phyloP scores from a whole-genome alignment of 805 yeast genomes.

The Jamesozyma rosinii region DNA sequence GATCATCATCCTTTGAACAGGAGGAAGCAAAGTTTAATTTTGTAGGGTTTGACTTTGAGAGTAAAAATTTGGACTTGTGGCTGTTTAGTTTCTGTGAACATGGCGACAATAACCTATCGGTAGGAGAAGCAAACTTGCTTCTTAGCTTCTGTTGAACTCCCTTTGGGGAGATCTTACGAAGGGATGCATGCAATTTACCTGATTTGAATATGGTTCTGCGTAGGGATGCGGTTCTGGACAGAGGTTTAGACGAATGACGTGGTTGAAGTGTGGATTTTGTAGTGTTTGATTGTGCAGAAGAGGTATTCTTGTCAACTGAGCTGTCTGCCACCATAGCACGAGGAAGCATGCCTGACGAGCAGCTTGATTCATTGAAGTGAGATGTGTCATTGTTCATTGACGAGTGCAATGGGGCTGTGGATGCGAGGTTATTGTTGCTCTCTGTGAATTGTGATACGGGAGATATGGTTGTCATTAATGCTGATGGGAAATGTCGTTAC shows the following conservation, averaged over 20 bases:
- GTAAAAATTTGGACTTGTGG: conserved; percentile 33
- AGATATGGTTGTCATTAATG: neutral
- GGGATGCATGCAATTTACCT: conserved; percentile 2
- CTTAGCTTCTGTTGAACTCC: conserved; percentile 3
- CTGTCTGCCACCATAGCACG: neutral
- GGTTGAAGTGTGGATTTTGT: neutral
- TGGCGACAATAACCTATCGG: conserved; percentile 50
- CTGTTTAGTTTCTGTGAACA: conserved; percentile 47
- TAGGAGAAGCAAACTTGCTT: conserved; percentile 41
- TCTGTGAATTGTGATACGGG: neutral
- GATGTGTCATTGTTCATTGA: neutral
- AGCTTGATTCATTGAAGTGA: neutral
- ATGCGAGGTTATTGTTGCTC: neutral
- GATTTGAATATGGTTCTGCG: conserved; percentile 23
- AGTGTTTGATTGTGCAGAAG: neutral
- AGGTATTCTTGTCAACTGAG: neutral
- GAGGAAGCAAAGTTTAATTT: conserved; percentile 12
- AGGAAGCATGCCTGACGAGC: neutral
- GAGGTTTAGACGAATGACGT: neutral
- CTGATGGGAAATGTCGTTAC: no score
- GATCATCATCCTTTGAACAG: neutral
- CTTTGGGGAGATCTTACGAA: neutral
- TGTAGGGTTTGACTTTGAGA: conserved; percentile 16
- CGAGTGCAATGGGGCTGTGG: neutral
- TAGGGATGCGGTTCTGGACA: conserved; percentile 2